Conservation (phyloP, 768 basidiomycete genomes). For the Mycena amicta region DNA sequence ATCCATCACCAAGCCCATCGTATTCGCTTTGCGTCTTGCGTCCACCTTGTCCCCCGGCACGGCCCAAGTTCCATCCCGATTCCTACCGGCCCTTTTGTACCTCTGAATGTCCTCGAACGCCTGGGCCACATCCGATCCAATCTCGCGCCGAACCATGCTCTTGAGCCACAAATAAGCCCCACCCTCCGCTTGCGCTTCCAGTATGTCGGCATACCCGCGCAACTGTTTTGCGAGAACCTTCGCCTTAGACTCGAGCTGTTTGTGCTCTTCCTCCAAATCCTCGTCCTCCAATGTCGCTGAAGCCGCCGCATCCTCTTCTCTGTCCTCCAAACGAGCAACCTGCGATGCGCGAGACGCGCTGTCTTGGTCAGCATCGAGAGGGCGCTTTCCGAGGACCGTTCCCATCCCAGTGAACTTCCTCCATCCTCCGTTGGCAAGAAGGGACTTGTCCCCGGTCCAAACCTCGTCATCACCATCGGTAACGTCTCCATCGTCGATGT, state of each 20-base stretch:
- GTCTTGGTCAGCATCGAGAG: not conserved
- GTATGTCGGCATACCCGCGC: not conserved
- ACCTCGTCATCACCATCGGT: conserved; percentile 17
- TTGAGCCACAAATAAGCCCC: not conserved
- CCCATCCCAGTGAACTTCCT: not conserved
- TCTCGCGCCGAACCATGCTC: not conserved
- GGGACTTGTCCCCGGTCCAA: not conserved
- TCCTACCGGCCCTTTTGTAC: not conserved
- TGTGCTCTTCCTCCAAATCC: not conserved
- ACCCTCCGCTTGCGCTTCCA: not conserved
- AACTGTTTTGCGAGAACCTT: not conserved
- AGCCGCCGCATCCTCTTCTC: not conserved
- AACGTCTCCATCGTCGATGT: conserved; percentile 9
- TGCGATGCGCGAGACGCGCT: not conserved
- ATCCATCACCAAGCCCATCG: too few relatives aligned
- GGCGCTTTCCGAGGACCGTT: not conserved
- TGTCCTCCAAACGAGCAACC: not conserved
- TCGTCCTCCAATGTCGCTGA: not conserved
- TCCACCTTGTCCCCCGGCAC: not conserved
- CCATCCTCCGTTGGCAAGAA: not conserved
- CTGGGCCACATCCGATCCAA: not conserved
- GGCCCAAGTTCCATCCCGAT: not conserved
- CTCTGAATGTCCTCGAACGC: not conserved
- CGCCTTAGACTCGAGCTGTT: not conserved
- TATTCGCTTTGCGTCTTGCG: not conserved